Evolutionary conservation across 2,329 filamentous ascomycete species (phyloP).

Genomic region (Ramularia endophylla): DNA sequence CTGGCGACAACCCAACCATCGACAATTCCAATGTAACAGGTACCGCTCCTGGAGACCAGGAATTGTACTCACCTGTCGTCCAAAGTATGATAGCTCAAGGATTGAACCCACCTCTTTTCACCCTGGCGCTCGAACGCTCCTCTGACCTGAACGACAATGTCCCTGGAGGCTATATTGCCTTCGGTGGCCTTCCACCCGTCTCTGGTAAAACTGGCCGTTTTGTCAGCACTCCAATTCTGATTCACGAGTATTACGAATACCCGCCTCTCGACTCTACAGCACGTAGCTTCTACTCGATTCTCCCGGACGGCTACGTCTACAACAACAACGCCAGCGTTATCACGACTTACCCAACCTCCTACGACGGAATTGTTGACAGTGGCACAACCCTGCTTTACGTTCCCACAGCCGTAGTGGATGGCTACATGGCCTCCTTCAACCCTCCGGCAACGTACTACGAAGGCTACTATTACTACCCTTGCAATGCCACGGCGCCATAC

Average conservation of each 20-base stretch:
- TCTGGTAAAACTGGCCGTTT: constrained; percentile 26
- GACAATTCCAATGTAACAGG: too few species aligned
- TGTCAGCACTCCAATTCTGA: constrained; percentile 20
- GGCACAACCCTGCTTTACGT: constrained; percentile 40
- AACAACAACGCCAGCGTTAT: constrained; percentile 17
- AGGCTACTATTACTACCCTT: constrained; percentile 32
- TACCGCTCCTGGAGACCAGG: constrained; percentile 16
- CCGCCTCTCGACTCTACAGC: constrained; percentile 31
- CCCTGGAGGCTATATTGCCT: constrained; percentile 40
- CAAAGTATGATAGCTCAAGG: constrained; percentile 43
- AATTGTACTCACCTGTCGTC: constrained; percentile 47
- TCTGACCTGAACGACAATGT: too few species aligned
- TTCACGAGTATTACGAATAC: constrained; percentile 35
- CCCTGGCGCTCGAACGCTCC: constrained; percentile 42
- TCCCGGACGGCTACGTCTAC: too few species aligned
- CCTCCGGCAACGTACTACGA: constrained; percentile 36
- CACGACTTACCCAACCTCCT: constrained; percentile 22
- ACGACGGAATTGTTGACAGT: constrained; percentile 41
- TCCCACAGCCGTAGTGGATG: constrained; percentile 32
- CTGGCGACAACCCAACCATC: too few species aligned
- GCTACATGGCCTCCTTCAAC: constrained; percentile 37
- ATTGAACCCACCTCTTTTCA: constrained; percentile 42
- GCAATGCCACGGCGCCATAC: constrained; percentile 35
- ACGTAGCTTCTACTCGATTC: constrained; percentile 21
- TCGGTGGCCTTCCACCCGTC: constrained; percentile 47